A percentile compares a stretch with the other conserved stretches of the same genome.
phyloP scores from a whole-genome alignment of 1,284 basidiomycete genomes.

The Vanrija sp. region DNA sequence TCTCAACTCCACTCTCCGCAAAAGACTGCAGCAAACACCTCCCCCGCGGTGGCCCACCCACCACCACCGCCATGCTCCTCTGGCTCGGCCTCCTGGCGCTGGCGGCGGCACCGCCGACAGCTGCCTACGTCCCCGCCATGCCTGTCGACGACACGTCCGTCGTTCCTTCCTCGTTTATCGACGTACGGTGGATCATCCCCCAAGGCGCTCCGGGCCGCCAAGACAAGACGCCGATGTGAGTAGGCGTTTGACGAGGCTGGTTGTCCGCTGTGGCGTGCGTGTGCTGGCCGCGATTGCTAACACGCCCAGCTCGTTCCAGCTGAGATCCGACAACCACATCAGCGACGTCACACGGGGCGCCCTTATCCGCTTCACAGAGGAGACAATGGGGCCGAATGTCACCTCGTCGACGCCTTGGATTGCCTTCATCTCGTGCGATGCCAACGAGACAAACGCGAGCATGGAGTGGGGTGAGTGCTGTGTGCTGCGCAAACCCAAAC shows the following conservation, averaged over 20 bases:
- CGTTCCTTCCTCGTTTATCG: constrained; percentile 58
- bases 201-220: constrained; percentile 22
- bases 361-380: constrained; percentile 71
- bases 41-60: too few relatives aligned
- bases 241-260: constrained; percentile 2
- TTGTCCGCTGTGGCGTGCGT: constrained; percentile 7
- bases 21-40: too few relatives aligned
- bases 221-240: constrained; percentile 33
- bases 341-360: constrained; percentile 58
- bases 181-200: constrained; percentile 59
- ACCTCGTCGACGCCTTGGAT: constrained; percentile 71
- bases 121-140: constrained; percentile 60
- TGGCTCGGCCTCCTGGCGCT: too few relatives aligned
- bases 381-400: constrained; percentile 52
- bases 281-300: neutral
- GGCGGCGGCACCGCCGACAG: constrained; percentile 7
- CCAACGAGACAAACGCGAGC: constrained; percentile 61
- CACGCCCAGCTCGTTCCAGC: constrained; percentile 39
- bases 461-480: constrained; percentile 37
- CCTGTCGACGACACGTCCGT: constrained; percentile 61
- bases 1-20: too few relatives aligned
- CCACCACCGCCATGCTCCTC: too few relatives aligned
- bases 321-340: constrained; percentile 38
- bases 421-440: constrained; percentile 75
- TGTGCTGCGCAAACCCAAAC: constrained; percentile 29